Evolutionary conservation across 164 flowering plant genomes (phyloP).

Genomic region (Aristolochia contorta): DNA sequence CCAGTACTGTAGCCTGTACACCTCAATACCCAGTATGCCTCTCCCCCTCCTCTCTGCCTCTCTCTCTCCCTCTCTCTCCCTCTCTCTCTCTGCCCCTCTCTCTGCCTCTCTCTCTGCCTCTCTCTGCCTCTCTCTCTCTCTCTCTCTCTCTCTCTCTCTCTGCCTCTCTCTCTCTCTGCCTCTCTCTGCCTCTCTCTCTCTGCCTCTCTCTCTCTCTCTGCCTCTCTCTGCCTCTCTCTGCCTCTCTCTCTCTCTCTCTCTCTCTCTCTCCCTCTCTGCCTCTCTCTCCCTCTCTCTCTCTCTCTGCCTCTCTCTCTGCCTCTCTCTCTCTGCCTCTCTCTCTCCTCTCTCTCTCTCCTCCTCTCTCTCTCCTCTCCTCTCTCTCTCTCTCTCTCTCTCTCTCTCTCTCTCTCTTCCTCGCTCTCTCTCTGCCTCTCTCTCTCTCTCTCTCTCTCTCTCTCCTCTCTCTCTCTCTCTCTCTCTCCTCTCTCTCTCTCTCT

Average conservation of each 20-base stretch:
- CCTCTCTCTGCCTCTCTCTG: too few species aligned
- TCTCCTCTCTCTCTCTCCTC: background rate
- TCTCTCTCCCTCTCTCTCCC: background rate
- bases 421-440: background rate
- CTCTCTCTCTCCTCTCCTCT: background rate
- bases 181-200: background rate
- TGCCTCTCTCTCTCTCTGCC: background rate
- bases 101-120: background rate
- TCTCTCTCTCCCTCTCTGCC: too few species aligned
- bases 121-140: background rate
- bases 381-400: background rate
- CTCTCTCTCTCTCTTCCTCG: too few species aligned
- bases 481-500: background rate
- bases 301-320: background rate
- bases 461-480: background rate
- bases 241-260: background rate
- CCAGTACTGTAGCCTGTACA: background rate
- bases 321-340: background rate
- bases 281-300: background rate
- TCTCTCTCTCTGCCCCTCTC: background rate
- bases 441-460: background rate
- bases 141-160: too few species aligned
- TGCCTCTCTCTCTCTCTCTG: too few species aligned
- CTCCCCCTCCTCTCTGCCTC: background rate
- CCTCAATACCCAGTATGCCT: slow-evolving; percentile 6